Base-by-base conservation (phyloP, 2,329 filamentous ascomycete species). In the Diaporthe sp. region DNA sequence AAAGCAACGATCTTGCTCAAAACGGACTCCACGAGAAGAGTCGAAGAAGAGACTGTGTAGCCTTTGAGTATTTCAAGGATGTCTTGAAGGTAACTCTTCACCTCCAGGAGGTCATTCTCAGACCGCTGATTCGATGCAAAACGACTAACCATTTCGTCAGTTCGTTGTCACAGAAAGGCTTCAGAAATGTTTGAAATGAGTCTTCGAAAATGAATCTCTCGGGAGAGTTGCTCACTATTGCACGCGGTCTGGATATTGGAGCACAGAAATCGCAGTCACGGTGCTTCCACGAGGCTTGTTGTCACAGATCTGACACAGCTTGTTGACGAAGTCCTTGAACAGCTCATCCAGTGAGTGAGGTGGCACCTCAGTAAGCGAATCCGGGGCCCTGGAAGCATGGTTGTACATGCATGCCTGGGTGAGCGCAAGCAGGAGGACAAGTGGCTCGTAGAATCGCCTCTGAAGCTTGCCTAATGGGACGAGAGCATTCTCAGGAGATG, bases 81-180 rank as follows among this genome's bases (percentile, higher is more conserved):
- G 4, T 68, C 65, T 1, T 12, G 42, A 1, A 82, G 31, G 25
- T 79, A 80, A 1, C 4, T 25, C 57, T 60, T 75, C n/a, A 78
- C 73, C 0, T 46, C 15, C 1, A 49, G 51, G 7, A 80, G 49
- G 15, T 77, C 74, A 1, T 4, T 22, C 9, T 37, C n/a, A 17
- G n/a, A 76, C n/a, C 80, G 78, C 17, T 78, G 71, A 58, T 83
- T 83, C 8, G 81, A 83, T 4, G 80, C 79, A 55, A 83, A 78
- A 22, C 79, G 77, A 73, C 65, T 68, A 68, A 19, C 9, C 4
- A 12, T 39, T 19, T 22, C 19, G 8, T 65, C 22, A 68, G 34
- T 42, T 28, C 22, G 3, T 22, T 53, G 15, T 1, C 62, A 39
- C n/a, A 17, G 19, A 34, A 37, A 28, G 6, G 10, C 7, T 25